Conservation (phyloP, 345 rosid genomes). For the Physaria fendleri region DNA sequence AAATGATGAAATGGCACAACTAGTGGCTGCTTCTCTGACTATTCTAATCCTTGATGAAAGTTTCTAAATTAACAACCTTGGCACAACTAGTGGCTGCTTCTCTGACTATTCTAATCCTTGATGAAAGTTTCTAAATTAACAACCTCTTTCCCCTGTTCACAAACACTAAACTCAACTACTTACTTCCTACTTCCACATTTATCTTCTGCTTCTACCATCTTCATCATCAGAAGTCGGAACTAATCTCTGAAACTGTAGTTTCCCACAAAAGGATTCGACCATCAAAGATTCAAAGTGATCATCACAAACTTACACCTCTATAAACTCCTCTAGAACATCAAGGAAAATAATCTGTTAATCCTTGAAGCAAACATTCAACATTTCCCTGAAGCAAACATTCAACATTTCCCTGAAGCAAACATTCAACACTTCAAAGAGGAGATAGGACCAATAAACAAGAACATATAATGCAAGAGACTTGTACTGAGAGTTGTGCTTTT, state of each 20-base stretch:
- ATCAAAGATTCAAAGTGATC: neutral
- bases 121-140: too few relatives aligned
- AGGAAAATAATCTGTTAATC: neutral
- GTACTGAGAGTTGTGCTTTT: neutral
- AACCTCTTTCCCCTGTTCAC: too few relatives aligned
- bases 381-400: too few relatives aligned
- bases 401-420: too few relatives aligned
- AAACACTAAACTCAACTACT: neutral
- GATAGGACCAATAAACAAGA: neutral
- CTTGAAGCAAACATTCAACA: too few relatives aligned
- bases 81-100: too few relatives aligned
- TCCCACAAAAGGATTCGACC: neutral
- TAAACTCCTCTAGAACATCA: neutral
- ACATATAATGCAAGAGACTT: neutral
- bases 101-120: too few relatives aligned
- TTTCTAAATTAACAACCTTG: too few relatives aligned
- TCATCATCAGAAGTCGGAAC: neutral
- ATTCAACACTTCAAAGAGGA: neutral
- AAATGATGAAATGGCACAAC: too few relatives aligned
- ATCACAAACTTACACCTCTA: neutral
- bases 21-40: too few relatives aligned
- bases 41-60: too few relatives aligned
- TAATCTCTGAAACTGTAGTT: neutral
- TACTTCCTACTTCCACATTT: neutral
- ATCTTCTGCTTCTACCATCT: neutral